phyloP scores from a whole-genome alignment of 805 yeast species.

The Saccharomyces paradoxus region DNA sequence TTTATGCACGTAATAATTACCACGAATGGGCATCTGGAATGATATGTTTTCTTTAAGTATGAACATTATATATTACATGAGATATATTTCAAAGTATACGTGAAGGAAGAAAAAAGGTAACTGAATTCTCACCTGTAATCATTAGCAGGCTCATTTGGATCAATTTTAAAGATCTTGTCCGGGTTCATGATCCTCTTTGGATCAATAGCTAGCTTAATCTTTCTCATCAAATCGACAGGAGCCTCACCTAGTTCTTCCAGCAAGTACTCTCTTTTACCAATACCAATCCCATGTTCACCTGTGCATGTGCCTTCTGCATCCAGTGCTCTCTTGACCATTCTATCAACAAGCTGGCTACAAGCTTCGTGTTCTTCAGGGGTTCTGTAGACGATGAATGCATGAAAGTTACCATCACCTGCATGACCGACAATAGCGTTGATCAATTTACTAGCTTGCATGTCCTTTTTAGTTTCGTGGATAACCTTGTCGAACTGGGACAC shows the following conservation, averaged over 20 bases:
- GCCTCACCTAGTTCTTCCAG: conserved; percentile 58
- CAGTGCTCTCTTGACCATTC: conserved; percentile 60
- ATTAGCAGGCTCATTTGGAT: conserved; percentile 35
- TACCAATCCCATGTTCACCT: conserved; percentile 84
- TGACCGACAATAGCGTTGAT: conserved; percentile 63
- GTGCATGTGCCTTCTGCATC: conserved; percentile 74
- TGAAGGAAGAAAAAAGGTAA: background rate
- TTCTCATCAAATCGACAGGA: conserved; percentile 66
- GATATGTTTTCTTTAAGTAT: background rate
- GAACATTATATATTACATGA: background rate
- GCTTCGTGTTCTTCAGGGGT: conserved; percentile 40
- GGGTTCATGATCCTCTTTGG: conserved; percentile 70
- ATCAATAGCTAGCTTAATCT: conserved; percentile 61
- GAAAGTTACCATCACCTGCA: conserved; percentile 81
- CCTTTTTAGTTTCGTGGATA: conserved; percentile 53
- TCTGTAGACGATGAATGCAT: conserved; percentile 53
- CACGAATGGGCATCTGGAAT: background rate
- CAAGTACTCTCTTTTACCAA: conserved; percentile 60
- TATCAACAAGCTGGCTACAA: conserved; percentile 44
- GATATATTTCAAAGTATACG: background rate
- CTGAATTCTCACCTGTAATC: conserved; percentile 1
- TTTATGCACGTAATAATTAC: no score
- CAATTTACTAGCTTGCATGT: conserved; percentile 45
- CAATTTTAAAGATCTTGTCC: conserved; percentile 67
- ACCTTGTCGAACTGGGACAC: conserved; percentile 58